Percentiles rank a stretch among this genome's conserved stretches.
Conservation (phyloP, 176 grass and related monocot species). For the Ananas comosus region DNA sequence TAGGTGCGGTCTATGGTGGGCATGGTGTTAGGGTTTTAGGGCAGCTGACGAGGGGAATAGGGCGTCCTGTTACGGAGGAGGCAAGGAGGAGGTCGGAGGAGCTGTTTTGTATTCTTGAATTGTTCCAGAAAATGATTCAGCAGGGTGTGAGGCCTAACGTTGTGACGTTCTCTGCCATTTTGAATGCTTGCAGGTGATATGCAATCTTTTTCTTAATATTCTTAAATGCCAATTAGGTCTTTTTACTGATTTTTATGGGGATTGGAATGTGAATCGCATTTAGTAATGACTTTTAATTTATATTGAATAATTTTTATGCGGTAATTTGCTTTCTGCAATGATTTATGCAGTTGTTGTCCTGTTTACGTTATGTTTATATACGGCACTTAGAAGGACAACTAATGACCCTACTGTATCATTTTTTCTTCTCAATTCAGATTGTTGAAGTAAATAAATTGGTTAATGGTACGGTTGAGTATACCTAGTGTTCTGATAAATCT, state of each 20-base stretch:
- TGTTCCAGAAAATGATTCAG: conserved; percentile 96
- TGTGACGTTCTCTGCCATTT: conserved; percentile 93
- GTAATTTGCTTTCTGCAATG: no score
- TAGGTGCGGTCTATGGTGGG: conserved; percentile 39
- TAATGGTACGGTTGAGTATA: no score
- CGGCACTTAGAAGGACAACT: no score
- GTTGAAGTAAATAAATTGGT: no score
- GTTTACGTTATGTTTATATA: no score
- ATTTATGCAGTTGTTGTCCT: no score
- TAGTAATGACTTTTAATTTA: neutral
- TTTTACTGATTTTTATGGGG: neutral
- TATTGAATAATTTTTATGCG: no score
- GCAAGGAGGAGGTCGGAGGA: conserved; percentile 66
- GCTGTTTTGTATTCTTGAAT: conserved; percentile 89
- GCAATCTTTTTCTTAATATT: conserved; percentile 8
- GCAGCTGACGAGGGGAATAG: conserved; percentile 19
- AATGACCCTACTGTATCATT: no score
- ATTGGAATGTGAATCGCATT: neutral
- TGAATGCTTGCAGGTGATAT: conserved; percentile 94
- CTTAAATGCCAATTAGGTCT: conserved; percentile 5
- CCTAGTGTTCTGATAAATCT: no score
- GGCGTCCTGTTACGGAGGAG: conserved; percentile 11
- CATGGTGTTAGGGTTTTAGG: conserved; percentile 45
- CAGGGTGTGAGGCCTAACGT: conserved; percentile 95
- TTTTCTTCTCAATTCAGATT: no score